phyloP scores from a whole-genome alignment of 805 yeast species.

The Ogataea methanolica region DNA sequence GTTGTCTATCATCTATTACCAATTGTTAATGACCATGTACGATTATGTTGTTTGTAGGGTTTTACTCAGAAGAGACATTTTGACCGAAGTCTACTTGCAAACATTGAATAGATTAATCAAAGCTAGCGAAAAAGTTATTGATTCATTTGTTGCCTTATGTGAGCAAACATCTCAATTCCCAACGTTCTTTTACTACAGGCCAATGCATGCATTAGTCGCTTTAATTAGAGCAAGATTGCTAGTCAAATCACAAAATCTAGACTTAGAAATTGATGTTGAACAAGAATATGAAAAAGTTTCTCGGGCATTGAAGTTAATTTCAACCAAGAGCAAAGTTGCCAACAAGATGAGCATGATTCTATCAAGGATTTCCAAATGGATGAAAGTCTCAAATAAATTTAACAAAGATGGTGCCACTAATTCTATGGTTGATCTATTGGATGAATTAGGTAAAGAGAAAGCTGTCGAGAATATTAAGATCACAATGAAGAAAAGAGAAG shows the following conservation, averaged over 20 bases:
- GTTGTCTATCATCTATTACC: constrained; percentile 44
- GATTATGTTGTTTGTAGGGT: constrained; percentile 46
- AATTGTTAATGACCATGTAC: constrained; percentile 45
- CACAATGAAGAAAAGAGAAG: constrained; percentile 20
- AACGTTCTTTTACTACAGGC: constrained; percentile 49
- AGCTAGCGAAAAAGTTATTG: constrained; percentile 42
- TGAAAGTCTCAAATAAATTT: constrained; percentile 33
- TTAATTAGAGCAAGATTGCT: constrained; percentile 42
- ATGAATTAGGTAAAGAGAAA: constrained; percentile 50
- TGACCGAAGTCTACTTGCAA: constrained; percentile 32
- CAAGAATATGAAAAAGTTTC: constrained; percentile 27
- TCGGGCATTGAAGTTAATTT: constrained; percentile 17
- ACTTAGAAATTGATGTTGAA: constrained; percentile 30
- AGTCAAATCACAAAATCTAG: constrained; percentile 38
- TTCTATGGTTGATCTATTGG: constrained; percentile 48
- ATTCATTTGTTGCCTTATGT: constrained; percentile 38
- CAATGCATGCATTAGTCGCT: constrained; percentile 47
- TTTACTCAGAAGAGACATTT: constrained; percentile 25
- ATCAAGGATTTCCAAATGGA: constrained; percentile 34
- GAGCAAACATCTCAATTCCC: constrained; percentile 39
- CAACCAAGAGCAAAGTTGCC: constrained; percentile 29
- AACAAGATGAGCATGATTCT: constrained; percentile 31
- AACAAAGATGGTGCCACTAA: constrained; percentile 48
- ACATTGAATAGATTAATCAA: constrained; percentile 38
- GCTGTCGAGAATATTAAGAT: constrained; percentile 33